Evolutionary conservation across 495 filamentous ascomycete species (phyloP), one percentile per base, ranked within the genome.

Genomic region (Penicillium daleae): DNA sequence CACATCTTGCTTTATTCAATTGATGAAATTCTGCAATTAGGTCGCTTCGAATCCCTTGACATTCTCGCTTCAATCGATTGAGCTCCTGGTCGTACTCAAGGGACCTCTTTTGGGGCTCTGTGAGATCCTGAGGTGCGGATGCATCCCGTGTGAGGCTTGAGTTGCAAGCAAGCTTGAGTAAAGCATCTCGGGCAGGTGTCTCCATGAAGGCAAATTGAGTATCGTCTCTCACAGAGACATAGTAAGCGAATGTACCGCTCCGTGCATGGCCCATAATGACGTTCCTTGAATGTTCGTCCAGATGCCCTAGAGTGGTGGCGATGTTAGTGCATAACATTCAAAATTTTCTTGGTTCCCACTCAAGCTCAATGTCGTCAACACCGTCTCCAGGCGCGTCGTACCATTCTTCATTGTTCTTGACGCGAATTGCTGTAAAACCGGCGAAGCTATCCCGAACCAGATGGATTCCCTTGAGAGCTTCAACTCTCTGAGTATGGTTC

Each of bases 161-260:
- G 55, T 67, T 26, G 21, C 4, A 57, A 7, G 60, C 37, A 9
- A 72, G 64, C 3, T 62, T 72, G 15, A 65, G 26, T 49, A 71
- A 48, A 21, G 68, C 35, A 52, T 71, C 57, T 57, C 68, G 53
- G 13, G 68, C 26, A 6, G 62, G 64, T 5, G 69, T 72, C 26
- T 63, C 59, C 32, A 72, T 72, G 33, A 72, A 72, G 31, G 56
- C 42, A 39, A 64, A 72, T 58, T 72, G 56, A 40, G 62, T 72
- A 29, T 72, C 42, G 61, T 72, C 60, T 42, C 37, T 49, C 0
- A 72, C 33, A 37, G 63, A 62, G 31, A 69, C 24, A 44, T 72
- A 72, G 48, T 69, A 46, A 13, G 66, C 52, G 55, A 72, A 72
- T 3, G 60, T 66, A 12, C 46, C 51, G 3, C 70, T 32, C 54